Evolutionary conservation across 2,329 filamentous ascomycete genomes (phyloP).

Genomic region (Macrophomina tecta): DNA sequence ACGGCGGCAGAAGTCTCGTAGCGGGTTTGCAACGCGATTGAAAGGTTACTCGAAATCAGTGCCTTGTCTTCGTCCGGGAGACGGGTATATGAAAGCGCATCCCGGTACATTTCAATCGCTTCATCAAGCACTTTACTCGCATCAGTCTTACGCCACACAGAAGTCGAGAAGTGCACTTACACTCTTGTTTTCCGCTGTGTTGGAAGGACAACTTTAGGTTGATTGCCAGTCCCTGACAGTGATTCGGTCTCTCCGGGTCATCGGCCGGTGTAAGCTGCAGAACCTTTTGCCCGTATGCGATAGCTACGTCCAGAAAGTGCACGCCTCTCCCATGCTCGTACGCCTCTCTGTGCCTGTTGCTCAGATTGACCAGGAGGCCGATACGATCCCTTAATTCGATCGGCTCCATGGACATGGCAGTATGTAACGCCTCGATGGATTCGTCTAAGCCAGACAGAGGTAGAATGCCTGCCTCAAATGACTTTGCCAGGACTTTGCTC

Average conservation of each 20-base stretch:
- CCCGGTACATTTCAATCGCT: not conserved
- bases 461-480: not conserved
- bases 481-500: not conserved
- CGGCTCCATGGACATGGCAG: not conserved
- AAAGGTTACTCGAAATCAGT: not conserved
- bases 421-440: not conserved
- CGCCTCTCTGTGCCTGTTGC: not conserved
- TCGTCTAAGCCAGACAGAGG: constrained; percentile 3
- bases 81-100: not conserved
- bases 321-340: not conserved
- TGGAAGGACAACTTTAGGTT: not conserved
- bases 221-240: not conserved
- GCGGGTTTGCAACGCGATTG: not conserved
- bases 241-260: not conserved
- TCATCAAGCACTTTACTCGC: not conserved
- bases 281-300: not conserved
- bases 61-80: not conserved
- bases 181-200: not conserved
- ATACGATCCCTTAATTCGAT: not conserved
- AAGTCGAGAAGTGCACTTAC: not conserved
- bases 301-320: not conserved
- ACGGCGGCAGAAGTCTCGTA: not conserved
- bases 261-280: not conserved
- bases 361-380: not conserved
- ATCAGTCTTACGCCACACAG: not conserved